Evolutionary conservation across 371 early-diverging fungal genomes (phyloP), one percentile per base, ranked within the genome.

Genomic region (Dinochytrium kinnereticum): DNA sequence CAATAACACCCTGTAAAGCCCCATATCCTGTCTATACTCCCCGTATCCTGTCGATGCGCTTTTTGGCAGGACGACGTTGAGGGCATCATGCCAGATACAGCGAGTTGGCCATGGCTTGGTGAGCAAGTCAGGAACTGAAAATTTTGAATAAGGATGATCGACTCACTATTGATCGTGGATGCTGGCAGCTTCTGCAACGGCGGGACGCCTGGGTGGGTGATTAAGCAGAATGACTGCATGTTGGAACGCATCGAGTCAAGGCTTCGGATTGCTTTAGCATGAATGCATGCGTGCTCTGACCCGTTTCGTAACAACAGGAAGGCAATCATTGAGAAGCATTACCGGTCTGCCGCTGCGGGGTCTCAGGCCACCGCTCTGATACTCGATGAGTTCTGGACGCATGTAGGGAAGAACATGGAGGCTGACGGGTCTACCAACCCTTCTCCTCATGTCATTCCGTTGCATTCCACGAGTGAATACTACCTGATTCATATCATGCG

Each of bases 271-370:
- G n/a, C n/a, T n/a, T n/a, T n/a, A n/a, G n/a, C n/a, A n/a, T n/a
- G n/a, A n/a, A n/a, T n/a, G n/a, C n/a, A n/a, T n/a, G n/a, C n/a
- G n/a, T n/a, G n/a, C n/a, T n/a, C 66, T 38, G 10, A 28, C 24
- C n/a, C 26, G 30, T 40, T 21, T 34, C 10, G 19, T 7, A 28
- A 13, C 36, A 50, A 24, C 89, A 95, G 93, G 57, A 90, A 90
- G 77, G 90, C 92, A 70, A 90, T 95, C 70, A 89, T 96, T 57
- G 93, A 95, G 80, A 94, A 94, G 75, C 94, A 94, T 77, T 96
- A 93, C 93, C 87, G 93, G 71, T 88, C 90, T 36, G 79, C 91
- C 72, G 85, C 91, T 68, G 84, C 93, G 36, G 34, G 68, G 86
- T 36, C 75, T 39, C 21, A 49, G 69, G 34, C 78, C 51, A 39